A percentile compares a stretch with the other conserved stretches of the same genome.
Evolutionary conservation across 805 yeast genomes (phyloP).

Genomic region (Saturnispora serradocipensis): DNA sequence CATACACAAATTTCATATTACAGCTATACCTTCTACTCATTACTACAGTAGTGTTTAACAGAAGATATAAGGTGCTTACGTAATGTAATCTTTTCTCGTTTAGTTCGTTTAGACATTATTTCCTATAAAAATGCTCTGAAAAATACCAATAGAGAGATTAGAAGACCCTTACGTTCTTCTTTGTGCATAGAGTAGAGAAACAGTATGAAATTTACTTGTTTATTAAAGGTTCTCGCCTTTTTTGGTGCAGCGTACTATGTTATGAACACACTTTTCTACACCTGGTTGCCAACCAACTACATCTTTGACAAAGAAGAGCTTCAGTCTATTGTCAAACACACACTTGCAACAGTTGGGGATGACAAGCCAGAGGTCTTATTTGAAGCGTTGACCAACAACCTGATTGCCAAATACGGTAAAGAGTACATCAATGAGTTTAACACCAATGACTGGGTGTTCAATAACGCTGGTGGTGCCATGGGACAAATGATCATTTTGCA

Average conservation of each 20-base stretch:
- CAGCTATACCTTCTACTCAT: too few species aligned
- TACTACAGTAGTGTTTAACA: too few species aligned
- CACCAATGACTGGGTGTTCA: conserved; percentile 86
- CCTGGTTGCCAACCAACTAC: conserved; percentile 65
- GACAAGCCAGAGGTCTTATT: conserved; percentile 56
- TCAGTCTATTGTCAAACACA: conserved; percentile 48
- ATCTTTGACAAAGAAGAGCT: conserved; percentile 61
- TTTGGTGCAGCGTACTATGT: conserved; percentile 21
- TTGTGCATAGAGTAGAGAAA: not conserved
- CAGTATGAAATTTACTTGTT: not conserved
- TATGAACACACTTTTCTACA: conserved; percentile 35
- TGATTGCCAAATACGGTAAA: conserved; percentile 57
- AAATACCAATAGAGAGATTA: not conserved
- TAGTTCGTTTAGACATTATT: not conserved
- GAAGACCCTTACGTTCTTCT: not conserved
- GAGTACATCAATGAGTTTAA: conserved; percentile 61
- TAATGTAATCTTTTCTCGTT: not conserved
- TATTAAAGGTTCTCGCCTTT: not conserved
- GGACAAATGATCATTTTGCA: conserved; percentile 91
- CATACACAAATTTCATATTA: too few species aligned
- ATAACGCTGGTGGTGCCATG: conserved; percentile 99
- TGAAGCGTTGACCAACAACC: conserved; percentile 46
- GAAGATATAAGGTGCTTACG: not conserved
- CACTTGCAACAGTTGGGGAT: conserved; percentile 44
- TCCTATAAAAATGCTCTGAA: not conserved